Evolutionary conservation across 2,329 filamentous ascomycete species (phyloP).

Genomic region (Beauveria australis): DNA sequence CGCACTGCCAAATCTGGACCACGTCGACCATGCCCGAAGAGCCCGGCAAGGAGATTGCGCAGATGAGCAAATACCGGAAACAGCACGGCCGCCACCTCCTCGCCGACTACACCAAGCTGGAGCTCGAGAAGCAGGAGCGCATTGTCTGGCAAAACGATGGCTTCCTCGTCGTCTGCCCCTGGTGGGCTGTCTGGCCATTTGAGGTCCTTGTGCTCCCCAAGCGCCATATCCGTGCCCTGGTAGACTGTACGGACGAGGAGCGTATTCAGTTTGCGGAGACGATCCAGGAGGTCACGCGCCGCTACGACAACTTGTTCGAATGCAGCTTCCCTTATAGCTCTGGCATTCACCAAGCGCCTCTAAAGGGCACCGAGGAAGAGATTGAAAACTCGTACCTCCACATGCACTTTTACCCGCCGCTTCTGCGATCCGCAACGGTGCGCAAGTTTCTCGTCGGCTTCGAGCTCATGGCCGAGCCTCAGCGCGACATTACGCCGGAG

Average conservation of each 20-base stretch:
- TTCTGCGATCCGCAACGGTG: conserved; percentile 86
- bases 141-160: conserved; percentile 79
- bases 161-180: conserved; percentile 86
- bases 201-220: conserved; percentile 87
- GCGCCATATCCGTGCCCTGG: conserved; percentile 72
- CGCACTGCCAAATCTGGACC: conserved; percentile 94
- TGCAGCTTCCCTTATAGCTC: conserved; percentile 96
- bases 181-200: conserved; percentile 98
- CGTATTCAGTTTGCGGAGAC: conserved; percentile 68
- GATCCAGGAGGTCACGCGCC: conserved; percentile 77
- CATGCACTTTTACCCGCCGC: conserved; percentile 94
- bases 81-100: conserved; percentile 71
- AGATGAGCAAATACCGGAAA: conserved; percentile 69
- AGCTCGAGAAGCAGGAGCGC: conserved; percentile 73
- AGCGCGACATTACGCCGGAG: conserved; percentile 94
- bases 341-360: conserved; percentile 89
- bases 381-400: conserved; percentile 85
- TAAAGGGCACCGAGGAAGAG: conserved; percentile 74
- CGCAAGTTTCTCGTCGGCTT: conserved; percentile 96
- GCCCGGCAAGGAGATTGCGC: conserved; percentile 66
- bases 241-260: conserved; percentile 70
- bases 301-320: conserved; percentile 96
- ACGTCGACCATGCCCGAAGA: conserved; percentile 88
- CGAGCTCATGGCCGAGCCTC: conserved; percentile 95
- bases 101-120: conserved; percentile 77